These are phyloP conservation scores for Blastomyces parvus DNA, from an alignment of 2,329 filamentous ascomycete genomes.

Conservation along the genomic window DNA sequence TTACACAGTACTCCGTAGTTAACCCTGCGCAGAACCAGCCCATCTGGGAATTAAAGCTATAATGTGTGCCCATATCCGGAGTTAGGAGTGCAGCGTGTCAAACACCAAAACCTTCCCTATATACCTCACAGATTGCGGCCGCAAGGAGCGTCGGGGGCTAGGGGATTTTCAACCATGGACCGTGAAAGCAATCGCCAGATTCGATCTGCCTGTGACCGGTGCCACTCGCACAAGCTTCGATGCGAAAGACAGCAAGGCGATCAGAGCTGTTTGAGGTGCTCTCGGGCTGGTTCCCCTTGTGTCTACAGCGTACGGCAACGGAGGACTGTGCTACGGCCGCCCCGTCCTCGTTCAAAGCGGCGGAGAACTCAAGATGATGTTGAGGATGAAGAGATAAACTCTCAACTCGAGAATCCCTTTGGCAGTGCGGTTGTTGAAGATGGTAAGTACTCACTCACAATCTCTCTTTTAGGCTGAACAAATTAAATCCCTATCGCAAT, in stretches of 20 bases:
- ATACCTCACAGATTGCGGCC: neutral
- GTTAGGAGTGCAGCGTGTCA: neutral
- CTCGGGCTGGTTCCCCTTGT: neutral
- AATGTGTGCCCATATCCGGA: neutral
- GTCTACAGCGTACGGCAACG: neutral
- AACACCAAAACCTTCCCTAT: neutral
- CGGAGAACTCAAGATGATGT: neutral
- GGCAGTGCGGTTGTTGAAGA: neutral
- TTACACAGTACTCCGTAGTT: neutral
- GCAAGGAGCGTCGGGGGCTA: no score
- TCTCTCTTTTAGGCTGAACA: neutral
- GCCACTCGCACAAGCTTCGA: constrained; percentile 3
- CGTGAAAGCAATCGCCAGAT: neutral
- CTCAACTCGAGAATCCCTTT: neutral
- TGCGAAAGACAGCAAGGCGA: neutral
- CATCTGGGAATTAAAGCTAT: neutral
- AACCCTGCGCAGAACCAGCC: neutral
- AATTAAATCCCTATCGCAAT: neutral
- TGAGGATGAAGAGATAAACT: neutral
- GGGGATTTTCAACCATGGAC: neutral
- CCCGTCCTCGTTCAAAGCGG: neutral
- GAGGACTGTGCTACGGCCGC: neutral
- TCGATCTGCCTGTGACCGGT: neutral
- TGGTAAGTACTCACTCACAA: neutral
- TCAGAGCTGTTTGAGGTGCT: neutral